Conservation (phyloP, 805 yeast species). For the Zygosaccharomyces gambellarensis region DNA sequence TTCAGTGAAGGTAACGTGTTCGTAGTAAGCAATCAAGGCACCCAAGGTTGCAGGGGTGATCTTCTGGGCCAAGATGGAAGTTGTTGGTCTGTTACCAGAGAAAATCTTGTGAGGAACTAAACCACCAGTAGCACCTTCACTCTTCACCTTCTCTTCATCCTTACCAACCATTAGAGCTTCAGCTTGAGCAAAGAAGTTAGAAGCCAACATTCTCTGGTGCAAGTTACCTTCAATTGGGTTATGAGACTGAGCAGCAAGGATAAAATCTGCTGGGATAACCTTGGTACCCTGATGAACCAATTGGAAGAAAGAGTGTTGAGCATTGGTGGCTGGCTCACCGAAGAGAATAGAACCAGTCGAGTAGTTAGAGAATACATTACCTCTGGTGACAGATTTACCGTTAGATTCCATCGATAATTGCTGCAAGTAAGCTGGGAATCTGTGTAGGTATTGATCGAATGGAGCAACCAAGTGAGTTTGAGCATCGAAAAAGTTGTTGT, state of each 20-base stretch:
- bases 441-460: constrained; percentile 96
- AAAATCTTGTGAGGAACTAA: constrained; percentile 93
- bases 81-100: constrained; percentile 98
- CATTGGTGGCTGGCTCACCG: constrained; percentile 98
- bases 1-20: constrained; percentile 94
- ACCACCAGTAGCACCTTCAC: constrained; percentile 84
- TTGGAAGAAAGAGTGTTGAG: constrained; percentile 99
- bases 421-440: constrained; percentile 99
- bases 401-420: constrained; percentile 98
- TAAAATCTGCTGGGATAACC: constrained; percentile 94
- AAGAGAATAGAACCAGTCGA: constrained; percentile 93
- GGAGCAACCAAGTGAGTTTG: constrained; percentile 99
- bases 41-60: constrained; percentile 96
- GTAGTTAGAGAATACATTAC: constrained; percentile 84
- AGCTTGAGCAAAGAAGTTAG: constrained; percentile 97
- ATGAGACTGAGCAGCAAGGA: constrained; percentile 94
- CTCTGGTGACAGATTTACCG: constrained; percentile 96
- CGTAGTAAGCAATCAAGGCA: constrained; percentile 95
- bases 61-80: constrained; percentile 91
- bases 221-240: constrained; percentile 92
- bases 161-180: constrained; percentile 98
- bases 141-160: constrained; percentile 71
- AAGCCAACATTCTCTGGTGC: constrained; percentile 98
- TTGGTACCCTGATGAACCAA: constrained; percentile 98
- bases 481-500: constrained; percentile 96